Evolutionary conservation across 2,329 filamentous ascomycete species (phyloP).

Genomic region (Coniochaeta sp.): DNA sequence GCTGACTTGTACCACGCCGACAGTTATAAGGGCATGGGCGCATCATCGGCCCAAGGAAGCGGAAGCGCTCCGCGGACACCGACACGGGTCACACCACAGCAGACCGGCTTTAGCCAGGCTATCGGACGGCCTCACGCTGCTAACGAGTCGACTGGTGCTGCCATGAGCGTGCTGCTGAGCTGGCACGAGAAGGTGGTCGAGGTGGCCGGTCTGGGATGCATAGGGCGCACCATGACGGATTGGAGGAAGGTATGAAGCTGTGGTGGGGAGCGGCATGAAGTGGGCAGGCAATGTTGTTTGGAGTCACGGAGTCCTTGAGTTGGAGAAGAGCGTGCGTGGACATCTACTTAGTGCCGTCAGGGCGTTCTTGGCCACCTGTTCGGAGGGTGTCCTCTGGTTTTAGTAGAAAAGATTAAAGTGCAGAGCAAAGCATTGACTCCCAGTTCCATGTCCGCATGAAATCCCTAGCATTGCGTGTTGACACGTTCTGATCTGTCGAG

Average conservation of each 20-base stretch:
- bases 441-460: no score
- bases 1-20: not conserved
- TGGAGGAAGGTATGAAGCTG: conserved; percentile 70
- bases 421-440: not conserved
- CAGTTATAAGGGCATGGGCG: conserved; percentile 87
- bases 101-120: conserved; percentile 84
- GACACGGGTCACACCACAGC: conserved; percentile 59
- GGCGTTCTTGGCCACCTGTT: not conserved
- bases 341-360: not conserved
- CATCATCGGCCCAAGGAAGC: conserved; percentile 23
- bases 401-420: not conserved
- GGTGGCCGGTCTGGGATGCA: conserved; percentile 82
- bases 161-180: conserved; percentile 93
- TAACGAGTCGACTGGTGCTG: conserved; percentile 68
- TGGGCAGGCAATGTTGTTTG: not conserved
- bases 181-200: conserved; percentile 99
- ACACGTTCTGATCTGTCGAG: no score
- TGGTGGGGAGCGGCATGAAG: not conserved
- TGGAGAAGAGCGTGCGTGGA: not conserved
- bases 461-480: no score
- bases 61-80: conserved; percentile 38
- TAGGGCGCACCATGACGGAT: conserved; percentile 94
- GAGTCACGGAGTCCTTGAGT: not conserved
- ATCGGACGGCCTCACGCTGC: conserved; percentile 43
- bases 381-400: not conserved